Base-by-base conservation (phyloP, 2,329 filamentous ascomycete genomes). In the Acephala macrosclerotiorum region DNA sequence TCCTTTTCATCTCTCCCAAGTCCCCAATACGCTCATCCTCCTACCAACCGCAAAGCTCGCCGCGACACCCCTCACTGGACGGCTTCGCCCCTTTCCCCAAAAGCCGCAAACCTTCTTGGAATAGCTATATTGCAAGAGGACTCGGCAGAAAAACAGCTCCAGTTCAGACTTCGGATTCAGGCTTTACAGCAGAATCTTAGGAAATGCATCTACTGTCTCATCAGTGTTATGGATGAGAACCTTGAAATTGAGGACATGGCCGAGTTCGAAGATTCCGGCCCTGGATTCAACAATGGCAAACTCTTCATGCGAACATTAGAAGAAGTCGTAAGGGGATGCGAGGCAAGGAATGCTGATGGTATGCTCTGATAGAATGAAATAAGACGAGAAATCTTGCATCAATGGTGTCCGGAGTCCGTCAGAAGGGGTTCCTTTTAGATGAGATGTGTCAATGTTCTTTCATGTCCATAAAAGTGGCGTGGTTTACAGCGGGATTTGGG, bases 101-200 rank as follows among this genome's bases (percentile, higher is more conserved):
- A 72, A 55, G 64, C 69, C 0, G 71, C 68, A 0, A 35, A 45
- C 11, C 58, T 61, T 1, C 65, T 72, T 1, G 66, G 68, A 7
- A 64, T 72, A 7, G 22, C 63, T 26, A 9, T 9, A 2, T 18
- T 38, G 22, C 33, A 38, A 12, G 22, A 16, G 1, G 55, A 57
- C 11, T 11, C 29, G 18, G 20, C 18, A 20, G 55, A 57, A 12
- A 20, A 38, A 20, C 29, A 57, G 3, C n/a, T 57, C 5, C 29
- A 57, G n/a, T 40, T 57, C 35, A 40, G 38, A 14, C 9, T 57
- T 33, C 29, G 55, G 20, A 36, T 56, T 7, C 33, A 38, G n/a
- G 26, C 25, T 14, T n/a, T 60, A 6, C 25, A 60, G 29, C 36
- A 47, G 22, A 47, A 36, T n/a, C 26, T 60, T 5, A 33, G 26